These are phyloP conservation scores for Chlorella ohadii DNA, from an alignment of 139 green algal genomes.

Conservation along the genomic window DNA sequence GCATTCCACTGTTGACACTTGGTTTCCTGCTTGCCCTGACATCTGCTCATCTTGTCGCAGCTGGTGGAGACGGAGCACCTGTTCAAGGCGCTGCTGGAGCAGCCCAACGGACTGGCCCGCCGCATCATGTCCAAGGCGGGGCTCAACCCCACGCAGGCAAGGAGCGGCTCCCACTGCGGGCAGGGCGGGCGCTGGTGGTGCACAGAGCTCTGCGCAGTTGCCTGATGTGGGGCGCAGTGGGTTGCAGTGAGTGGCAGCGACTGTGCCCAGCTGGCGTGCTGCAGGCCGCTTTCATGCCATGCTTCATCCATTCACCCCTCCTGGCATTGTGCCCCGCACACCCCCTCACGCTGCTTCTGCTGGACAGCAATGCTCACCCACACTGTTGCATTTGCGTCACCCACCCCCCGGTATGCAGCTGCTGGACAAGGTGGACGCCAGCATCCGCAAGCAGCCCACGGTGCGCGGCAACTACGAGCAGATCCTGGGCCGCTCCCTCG, in stretches of 20 bases:
- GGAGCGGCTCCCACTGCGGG: not conserved
- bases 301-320: too few relatives aligned
- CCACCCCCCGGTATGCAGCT: conserved; percentile 39
- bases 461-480: conserved; percentile 80
- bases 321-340: too few relatives aligned
- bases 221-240: too few relatives aligned
- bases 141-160: conserved; percentile 65
- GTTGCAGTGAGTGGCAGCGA: too few relatives aligned
- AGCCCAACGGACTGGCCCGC: conserved; percentile 91
- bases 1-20: too few relatives aligned
- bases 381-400: too few relatives aligned
- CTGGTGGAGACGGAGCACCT: conserved; percentile 99
- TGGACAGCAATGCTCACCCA: not conserved
- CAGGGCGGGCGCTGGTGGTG: not conserved
- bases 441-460: conserved; percentile 81
- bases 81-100: conserved; percentile 95
- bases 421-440: conserved; percentile 83
- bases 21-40: too few relatives aligned
- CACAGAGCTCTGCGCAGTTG: too few relatives aligned
- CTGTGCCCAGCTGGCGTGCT: too few relatives aligned
- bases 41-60: conserved; percentile 49
- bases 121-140: conserved; percentile 91
- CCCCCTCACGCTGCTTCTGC: not conserved
- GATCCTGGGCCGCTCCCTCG: conserved; percentile 94
- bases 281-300: too few relatives aligned